Conservation (phyloP, 495 filamentous ascomycete genomes). For the Penicillium cinerascens region DNA sequence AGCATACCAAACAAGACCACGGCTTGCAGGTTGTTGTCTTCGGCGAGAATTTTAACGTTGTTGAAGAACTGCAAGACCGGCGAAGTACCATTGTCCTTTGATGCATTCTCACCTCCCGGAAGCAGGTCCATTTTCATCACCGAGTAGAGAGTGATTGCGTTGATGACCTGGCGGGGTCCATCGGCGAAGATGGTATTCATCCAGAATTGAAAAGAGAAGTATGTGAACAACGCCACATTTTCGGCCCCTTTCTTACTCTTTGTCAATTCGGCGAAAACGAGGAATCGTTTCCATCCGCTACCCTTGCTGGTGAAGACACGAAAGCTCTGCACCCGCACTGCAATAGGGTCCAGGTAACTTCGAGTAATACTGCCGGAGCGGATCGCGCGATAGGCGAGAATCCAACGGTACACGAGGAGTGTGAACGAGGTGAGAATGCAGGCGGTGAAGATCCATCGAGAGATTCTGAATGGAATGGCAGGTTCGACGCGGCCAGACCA, state of each 20-base stretch:
- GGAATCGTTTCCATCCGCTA: constrained; percentile 76
- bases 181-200: constrained; percentile 83
- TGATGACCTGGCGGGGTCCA: constrained; percentile 85
- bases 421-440: constrained; percentile 86
- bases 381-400: constrained; percentile 74
- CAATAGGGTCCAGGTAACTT: constrained; percentile 83
- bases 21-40: constrained; percentile 68
- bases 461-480: constrained; percentile 62
- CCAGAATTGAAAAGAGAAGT: constrained; percentile 94
- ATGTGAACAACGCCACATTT: constrained; percentile 88
- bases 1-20: constrained; percentile 84
- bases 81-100: constrained; percentile 45
- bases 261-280: constrained; percentile 90
- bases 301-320: constrained; percentile 57
- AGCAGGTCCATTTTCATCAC: constrained; percentile 69
- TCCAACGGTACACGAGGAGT: constrained; percentile 71
- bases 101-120: constrained; percentile 52
- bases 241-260: constrained; percentile 88
- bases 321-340: constrained; percentile 75
- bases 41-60: constrained; percentile 69
- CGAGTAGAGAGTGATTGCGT: constrained; percentile 80
- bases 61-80: constrained; percentile 63
- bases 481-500: constrained; percentile 68
- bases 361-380: constrained; percentile 81
- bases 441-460: constrained; percentile 85